phyloP scores from a whole-genome alignment of 2,329 filamentous ascomycete species.

The Pyrenochaeta sp. region DNA sequence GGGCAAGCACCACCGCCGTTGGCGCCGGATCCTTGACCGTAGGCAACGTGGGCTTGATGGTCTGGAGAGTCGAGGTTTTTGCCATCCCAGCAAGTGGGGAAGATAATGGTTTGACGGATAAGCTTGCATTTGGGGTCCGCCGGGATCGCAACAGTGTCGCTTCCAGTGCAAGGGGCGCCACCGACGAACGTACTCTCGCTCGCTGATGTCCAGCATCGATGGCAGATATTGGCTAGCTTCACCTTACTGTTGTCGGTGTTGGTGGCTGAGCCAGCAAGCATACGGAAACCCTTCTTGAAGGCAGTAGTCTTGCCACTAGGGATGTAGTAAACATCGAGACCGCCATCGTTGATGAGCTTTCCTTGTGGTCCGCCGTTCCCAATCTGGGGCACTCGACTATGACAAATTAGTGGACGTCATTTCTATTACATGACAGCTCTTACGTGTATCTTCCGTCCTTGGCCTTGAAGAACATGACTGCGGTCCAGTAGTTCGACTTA shows the following conservation, averaged over 20 bases:
- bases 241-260: slow-evolving; percentile 45
- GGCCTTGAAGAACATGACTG: slow-evolving; percentile 48
- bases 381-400: slow-evolving; percentile 12
- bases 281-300: slow-evolving; percentile 49
- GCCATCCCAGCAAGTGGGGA: slow-evolving; percentile 48
- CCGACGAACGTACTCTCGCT: slow-evolving; percentile 60
- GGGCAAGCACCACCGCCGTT: slow-evolving; percentile 60
- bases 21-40: slow-evolving; percentile 55
- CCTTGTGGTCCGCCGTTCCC: slow-evolving; percentile 47
- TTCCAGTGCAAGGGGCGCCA: slow-evolving; percentile 60
- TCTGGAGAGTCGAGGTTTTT: slow-evolving; percentile 44
- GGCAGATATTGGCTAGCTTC: slow-evolving; percentile 39
- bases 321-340: slow-evolving; percentile 48
- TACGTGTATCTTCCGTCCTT: slow-evolving; percentile 45
- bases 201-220: slow-evolving; percentile 52
- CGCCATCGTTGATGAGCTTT: slow-evolving; percentile 45
- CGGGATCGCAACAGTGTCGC: slow-evolving; percentile 62
- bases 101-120: slow-evolving; percentile 64
- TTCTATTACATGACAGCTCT: slow-evolving; percentile 32
- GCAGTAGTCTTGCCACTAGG: slow-evolving; percentile 43
- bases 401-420: neutral
- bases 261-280: slow-evolving; percentile 40
- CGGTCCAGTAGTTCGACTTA: slow-evolving; percentile 48
- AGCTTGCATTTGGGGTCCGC: slow-evolving; percentile 58
- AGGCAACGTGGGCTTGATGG: slow-evolving; percentile 56